Evolutionary conservation across 1,284 basidiomycete genomes (phyloP), one percentile per base, ranked within the genome.

Genomic region (Megacollybia platyphylla): DNA sequence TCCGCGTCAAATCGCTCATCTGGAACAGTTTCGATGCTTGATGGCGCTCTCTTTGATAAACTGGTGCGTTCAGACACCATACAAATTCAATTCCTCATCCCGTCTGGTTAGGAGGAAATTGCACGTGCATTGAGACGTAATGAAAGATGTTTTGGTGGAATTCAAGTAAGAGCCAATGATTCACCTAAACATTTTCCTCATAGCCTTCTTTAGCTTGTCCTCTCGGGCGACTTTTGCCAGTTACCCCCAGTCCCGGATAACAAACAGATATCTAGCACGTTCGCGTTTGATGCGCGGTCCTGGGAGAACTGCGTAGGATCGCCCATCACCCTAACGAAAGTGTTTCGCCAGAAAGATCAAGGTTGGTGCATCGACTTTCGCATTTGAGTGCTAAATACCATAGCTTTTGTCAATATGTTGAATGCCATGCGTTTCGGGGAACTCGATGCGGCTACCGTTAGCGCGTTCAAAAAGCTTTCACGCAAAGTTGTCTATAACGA

Each of bases 191-290:
- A 31, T 18, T 27, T 27, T 29, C 17, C 11, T 41, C 32, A 34
- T 6, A 39, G 34, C 44, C 30, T 45, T 27, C 38, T 34, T 15
- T 61, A 82, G 79, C 65, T 97, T 36, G 67, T 96, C 43, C 68
- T 91, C 36, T 89, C 85, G 6, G 91, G 91, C 11, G 91, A 96
- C 59, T 93, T 94, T 60, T 92, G 86, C 62, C 92, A 97, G 62
- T 72, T 97, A 1, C 93, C 93, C 1, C 93, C 93, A 0, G 90
- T 97, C 5, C 69, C 72, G n/a, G 50, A 56, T n/a, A 54, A 53
- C 26, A 66, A 62, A 49, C 62, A 65, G 38, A 56, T 58, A 2
- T 57, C 61, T 2, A 57, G 71, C 35, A 70, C 61, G 27, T 94
- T 91, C 53, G 84, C 85, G 1, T 97, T 97, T 56, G 87, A 97